phyloP scores from a whole-genome alignment of 148 eudicot species.

The Chenopodium berlandieri region DNA sequence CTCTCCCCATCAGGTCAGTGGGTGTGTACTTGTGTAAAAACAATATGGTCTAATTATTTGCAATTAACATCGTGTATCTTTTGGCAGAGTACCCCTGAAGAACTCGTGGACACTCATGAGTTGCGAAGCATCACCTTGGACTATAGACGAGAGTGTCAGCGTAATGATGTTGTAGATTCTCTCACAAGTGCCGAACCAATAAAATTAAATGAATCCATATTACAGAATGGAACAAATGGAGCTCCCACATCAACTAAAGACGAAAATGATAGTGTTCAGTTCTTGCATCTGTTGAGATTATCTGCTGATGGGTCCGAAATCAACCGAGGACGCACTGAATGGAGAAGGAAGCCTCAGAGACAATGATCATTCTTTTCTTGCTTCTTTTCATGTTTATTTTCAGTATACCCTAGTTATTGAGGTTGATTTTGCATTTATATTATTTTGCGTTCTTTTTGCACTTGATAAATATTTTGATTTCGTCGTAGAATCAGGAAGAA shows the following conservation, averaged over 20 bases:
- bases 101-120: constrained; percentile 73
- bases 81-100: constrained; percentile 81
- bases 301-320: constrained; percentile 63
- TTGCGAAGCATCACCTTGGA: constrained; percentile 77
- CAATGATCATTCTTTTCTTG: background rate
- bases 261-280: constrained; percentile 40
- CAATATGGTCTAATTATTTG: background rate
- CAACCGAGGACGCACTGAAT: constrained; percentile 76
- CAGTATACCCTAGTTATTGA: background rate
- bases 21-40: background rate
- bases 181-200: constrained; percentile 54
- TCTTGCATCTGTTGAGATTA: constrained; percentile 78
- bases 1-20: too few relatives aligned
- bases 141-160: constrained; percentile 89
- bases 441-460: background rate
- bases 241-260: constrained; percentile 31
- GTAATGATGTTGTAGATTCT: constrained; percentile 74
- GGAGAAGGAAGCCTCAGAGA: constrained; percentile 71
- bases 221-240: constrained; percentile 48
- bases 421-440: constrained; percentile 11
- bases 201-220: constrained; percentile 23
- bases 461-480: background rate
- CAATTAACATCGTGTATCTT: background rate
- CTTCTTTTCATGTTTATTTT: background rate
- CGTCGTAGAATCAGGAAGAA: background rate